Evolutionary conservation across 495 filamentous ascomycete species (phyloP), one percentile per base, ranked within the genome.

Genomic region (Podospora anserina): DNA sequence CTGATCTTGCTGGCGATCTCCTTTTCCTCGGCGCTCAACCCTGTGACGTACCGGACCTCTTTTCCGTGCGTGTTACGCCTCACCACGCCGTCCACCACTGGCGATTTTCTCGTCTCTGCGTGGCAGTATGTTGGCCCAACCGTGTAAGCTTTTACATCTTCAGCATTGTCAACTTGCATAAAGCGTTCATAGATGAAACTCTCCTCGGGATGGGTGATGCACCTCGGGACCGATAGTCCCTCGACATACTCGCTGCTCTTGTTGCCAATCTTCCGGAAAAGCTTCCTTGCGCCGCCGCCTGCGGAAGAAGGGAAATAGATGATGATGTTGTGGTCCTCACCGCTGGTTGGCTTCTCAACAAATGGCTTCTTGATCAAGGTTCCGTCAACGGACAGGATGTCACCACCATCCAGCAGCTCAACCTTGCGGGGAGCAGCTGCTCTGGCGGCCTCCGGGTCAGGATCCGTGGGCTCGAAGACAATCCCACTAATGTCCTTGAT

Each of bases 71-170:
- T 96, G 78, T 99, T 99, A 62, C 95, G 90, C 55, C 95, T 88
- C 44, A 99, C 95, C 61, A 98, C 84, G 3, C 95, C 95, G 78
- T 99, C 95, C 13, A 99, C 95, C 27, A 97, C 96, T 16, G 95
- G 95, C 18, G 92, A 96, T 77, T 97, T 99, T 67, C 95, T 86
- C 7, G 95, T 98, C 81, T 99, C 95, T 9, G 95, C 94, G 72
- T 99, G 95, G 72, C 95, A 98, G 74, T 91, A 99, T 53, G 91
- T 85, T 0, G 93, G 90, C 0, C 95, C 95, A 34, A 99, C 95
- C 0, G 95, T 99, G 76, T 99, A 99, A 0, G 94, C 96, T 76
- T 99, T 99, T 74, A 99, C 93, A 73, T 99, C 95, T 77, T 99
- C 95, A 0, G 93, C 88, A 75, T 98, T 97, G 75, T 97, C 93